Conservation (phyloP, 768 basidiomycete species). For the Butyriboletus loyo region DNA sequence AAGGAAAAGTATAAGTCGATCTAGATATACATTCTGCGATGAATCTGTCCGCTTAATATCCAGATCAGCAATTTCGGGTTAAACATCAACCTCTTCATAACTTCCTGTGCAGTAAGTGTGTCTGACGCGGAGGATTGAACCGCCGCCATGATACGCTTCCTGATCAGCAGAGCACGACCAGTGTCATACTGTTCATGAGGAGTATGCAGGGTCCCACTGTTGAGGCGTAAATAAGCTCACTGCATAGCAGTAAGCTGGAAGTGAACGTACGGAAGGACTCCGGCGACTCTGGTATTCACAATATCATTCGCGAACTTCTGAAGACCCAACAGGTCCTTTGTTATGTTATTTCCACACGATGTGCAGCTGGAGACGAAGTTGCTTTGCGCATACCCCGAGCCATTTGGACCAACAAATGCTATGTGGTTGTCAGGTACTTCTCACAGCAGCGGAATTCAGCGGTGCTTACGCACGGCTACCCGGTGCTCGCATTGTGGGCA, state of each 20-base stretch:
- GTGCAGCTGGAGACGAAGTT: conserved; percentile 35
- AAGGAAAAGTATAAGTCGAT: not conserved
- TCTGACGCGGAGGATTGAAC: not conserved
- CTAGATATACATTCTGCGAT: conserved; percentile 20
- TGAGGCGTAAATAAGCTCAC: not conserved
- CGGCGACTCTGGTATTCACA: conserved; percentile 1
- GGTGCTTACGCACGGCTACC: conserved; percentile 22
- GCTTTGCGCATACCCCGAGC: conserved; percentile 47
- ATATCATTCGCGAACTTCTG: conserved; percentile 40
- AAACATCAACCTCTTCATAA: conserved; percentile 7
- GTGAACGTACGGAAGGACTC: conserved; percentile 30
- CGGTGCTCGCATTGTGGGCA: conserved; percentile 30
- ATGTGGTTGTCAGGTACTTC: not conserved
- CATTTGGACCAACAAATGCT: conserved; percentile 39
- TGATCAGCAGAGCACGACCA: conserved; percentile 22
- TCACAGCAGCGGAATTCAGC: not conserved
- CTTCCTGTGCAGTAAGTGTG: not conserved
- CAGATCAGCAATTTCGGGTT: conserved; percentile 2
- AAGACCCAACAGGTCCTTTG: conserved; percentile 36
- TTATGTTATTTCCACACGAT: conserved; percentile 35
- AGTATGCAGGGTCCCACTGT: conserved; percentile 35
- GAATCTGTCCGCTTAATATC: conserved; percentile 5
- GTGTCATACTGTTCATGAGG: conserved; percentile 14
- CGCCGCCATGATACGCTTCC: conserved; percentile 9
- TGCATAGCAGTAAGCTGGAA: not conserved